Base-by-base conservation (phyloP, 805 yeast genomes). In the Wickerhamomyces bovis region DNA sequence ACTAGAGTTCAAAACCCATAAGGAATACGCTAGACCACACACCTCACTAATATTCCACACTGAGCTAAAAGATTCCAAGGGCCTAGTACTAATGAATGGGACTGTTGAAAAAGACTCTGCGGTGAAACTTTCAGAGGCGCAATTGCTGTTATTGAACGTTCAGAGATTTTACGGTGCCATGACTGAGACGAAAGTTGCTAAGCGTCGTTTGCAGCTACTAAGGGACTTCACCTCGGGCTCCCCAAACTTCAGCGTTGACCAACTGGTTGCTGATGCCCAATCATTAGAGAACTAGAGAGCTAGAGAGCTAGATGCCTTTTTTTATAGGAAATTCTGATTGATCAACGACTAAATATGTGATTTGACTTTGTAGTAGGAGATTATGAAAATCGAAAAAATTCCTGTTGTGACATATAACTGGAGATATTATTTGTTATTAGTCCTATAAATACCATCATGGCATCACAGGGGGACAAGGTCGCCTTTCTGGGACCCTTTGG, bases 11-110 rank as follows among this genome's bases (percentile, higher is more conserved):
- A 89, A 92, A 64, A 74, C 89, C 25, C 97, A 92, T 61, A 80
- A 78, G 46, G 97, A 92, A 61, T 94, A 74, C 65, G 96, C 99
- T 10, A 83, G 88, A 61, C 98, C 99, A 1, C 98, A 94, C 65
- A 89, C 97, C 0, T 87, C 96, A 0, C 71, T 94, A 52, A 79
- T 81, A 65, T 85, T 92, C 72, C 97, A 92, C 68, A 79, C 83
- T 39, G 97, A 94, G 46, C 67, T 92, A 43, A 69, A 68, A 6
- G 65, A 72, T 0, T 72, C 74, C 15, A 83, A 86, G 51, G 80
- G 73, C 0, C 48, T 87, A 1, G 87, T 87, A 0, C 69, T 94
- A 53, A 86, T 90, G 95, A 89, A 89, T 54, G 96, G 97, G 2
- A 75, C 74, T 31, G 80, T 89, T 4, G 96, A 89, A 60, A 68